Conservation (phyloP, 78 protist genomes). For the Dictyostelium capitatum region DNA sequence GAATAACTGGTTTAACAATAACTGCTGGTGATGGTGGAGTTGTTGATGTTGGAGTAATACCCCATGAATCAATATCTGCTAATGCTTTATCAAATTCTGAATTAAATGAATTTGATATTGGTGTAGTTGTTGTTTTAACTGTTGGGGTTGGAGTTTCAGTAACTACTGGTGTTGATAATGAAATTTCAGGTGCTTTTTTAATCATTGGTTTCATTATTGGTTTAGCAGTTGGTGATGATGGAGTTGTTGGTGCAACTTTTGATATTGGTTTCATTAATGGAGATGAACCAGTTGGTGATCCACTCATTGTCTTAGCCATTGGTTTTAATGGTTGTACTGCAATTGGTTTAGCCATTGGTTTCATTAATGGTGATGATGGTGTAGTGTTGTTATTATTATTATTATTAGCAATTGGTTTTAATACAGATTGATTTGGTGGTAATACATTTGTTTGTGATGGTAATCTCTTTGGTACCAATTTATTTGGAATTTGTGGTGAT, state of each 20-base stretch:
- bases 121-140: not conserved
- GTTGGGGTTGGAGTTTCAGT: not conserved
- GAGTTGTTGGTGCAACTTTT: not conserved
- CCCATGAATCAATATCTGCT: slow-evolving; percentile 51
- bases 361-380: not conserved
- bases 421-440: slow-evolving; percentile 13
- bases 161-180: not conserved
- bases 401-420: not conserved
- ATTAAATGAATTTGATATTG: slow-evolving; percentile 9
- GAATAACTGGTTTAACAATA: slow-evolving; percentile 11
- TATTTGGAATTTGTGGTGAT: not conserved
- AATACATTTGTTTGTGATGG: not conserved
- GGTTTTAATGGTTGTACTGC: not conserved
- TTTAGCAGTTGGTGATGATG: not conserved
- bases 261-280: slow-evolving; percentile 1
- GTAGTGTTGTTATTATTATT: not conserved
- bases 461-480: slow-evolving; percentile 5
- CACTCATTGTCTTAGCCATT: not conserved
- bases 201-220: slow-evolving; percentile 25
- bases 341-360: not conserved
- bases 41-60: not conserved
- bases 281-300: not conserved
- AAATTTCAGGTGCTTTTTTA: not conserved
- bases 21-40: not conserved
- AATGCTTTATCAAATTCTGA: slow-evolving; percentile 56